Percentiles rank a stretch among this genome's conserved stretches.
These are phyloP conservation scores for Vaccinium macrocarpon DNA, from an alignment of 148 eudicot genomes.

Conservation along the genomic window DNA sequence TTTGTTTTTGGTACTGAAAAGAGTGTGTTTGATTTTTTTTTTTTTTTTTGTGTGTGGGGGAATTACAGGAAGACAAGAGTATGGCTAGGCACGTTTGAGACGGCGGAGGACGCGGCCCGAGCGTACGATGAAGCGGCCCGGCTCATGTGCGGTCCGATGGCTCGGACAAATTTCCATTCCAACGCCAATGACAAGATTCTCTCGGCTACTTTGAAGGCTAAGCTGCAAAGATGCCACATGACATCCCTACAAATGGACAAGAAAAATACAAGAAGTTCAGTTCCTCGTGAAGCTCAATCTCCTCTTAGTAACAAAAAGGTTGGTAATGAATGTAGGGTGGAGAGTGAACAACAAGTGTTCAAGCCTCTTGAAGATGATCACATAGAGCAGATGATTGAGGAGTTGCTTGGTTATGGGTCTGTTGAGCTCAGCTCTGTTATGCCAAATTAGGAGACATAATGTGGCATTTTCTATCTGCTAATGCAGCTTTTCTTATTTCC, in stretches of 20 bases:
- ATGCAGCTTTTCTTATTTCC: neutral
- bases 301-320: constrained; percentile 12
- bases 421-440: constrained; percentile 58
- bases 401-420: constrained; percentile 69
- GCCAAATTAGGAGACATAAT: constrained; percentile 18
- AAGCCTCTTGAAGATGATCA: constrained; percentile 65
- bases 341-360: constrained; percentile 29
- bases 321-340: constrained; percentile 12
- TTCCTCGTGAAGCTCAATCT: constrained; percentile 13
- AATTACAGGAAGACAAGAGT: constrained; percentile 64
- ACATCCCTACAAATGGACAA: constrained; percentile 42
- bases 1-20: neutral
- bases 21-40: neutral
- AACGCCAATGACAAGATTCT: constrained; percentile 34
- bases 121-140: constrained; percentile 76
- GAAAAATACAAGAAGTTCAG: constrained; percentile 11
- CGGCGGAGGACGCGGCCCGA: constrained; percentile 73
- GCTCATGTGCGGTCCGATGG: constrained; percentile 58
- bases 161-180: constrained; percentile 50
- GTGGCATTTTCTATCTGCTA: neutral
- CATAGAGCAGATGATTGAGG: constrained; percentile 91
- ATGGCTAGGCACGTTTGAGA: constrained; percentile 76
- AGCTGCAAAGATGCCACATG: constrained; percentile 57
- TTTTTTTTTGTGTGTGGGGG: neutral
- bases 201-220: constrained; percentile 55